These are phyloP conservation scores for Lachancea sp. DNA, from an alignment of 805 yeast species.

Conservation along the genomic window DNA sequence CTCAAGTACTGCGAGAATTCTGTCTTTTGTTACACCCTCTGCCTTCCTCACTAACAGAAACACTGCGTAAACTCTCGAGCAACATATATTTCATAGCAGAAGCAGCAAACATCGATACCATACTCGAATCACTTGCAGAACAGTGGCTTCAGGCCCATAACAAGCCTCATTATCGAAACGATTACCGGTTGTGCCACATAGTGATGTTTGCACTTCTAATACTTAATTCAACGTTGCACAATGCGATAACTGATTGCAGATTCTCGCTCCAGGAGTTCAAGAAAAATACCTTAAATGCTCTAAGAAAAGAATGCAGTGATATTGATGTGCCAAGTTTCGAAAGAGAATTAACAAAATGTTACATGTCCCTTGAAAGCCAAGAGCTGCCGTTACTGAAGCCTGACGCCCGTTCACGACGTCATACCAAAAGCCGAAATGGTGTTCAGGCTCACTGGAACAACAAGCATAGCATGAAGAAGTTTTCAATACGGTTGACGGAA, in stretches of 20 bases:
- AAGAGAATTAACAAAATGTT: conserved; percentile 20
- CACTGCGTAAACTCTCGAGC: conserved; percentile 57
- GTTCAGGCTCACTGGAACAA: background rate
- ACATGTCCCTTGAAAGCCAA: conserved; percentile 18
- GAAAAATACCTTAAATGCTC: conserved; percentile 44
- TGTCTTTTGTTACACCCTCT: conserved; percentile 38
- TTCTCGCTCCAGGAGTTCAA: conserved; percentile 42
- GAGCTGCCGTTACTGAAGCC: conserved; percentile 21
- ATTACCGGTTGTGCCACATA: conserved; percentile 59
- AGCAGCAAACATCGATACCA: conserved; percentile 71
- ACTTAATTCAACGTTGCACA: conserved; percentile 72
- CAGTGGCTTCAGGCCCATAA: conserved; percentile 50
- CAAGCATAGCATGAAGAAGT: conserved; percentile 4
- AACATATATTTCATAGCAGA: conserved; percentile 74
- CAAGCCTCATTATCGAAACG: conserved; percentile 37
- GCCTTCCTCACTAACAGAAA: conserved; percentile 45
- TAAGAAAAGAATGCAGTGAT: conserved; percentile 28
- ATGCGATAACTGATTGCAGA: conserved; percentile 35
- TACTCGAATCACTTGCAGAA: conserved; percentile 59
- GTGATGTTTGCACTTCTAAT: conserved; percentile 65
- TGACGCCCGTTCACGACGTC: background rate
- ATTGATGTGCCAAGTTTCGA: conserved; percentile 13
- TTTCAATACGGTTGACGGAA: conserved; percentile 5
- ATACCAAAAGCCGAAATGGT: background rate
- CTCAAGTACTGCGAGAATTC: conserved; percentile 32